A percentile compares a stretch with the other conserved stretches of the same genome.
These are phyloP conservation scores for Paramecium octaurelia DNA, from an alignment of 73 alveolate genomes.

Conservation along the genomic window DNA sequence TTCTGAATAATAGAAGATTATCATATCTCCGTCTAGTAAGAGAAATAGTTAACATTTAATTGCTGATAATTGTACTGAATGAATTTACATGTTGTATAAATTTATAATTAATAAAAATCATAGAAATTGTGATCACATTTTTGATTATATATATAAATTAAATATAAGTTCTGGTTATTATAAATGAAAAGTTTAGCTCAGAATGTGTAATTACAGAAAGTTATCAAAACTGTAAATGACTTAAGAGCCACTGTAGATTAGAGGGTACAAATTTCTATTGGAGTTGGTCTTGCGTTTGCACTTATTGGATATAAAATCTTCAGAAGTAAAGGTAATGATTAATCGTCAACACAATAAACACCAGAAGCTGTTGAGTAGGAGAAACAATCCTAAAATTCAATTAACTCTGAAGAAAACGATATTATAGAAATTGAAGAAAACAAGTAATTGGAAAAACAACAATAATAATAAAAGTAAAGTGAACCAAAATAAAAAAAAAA, in stretches of 20 bases:
- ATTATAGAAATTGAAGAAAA: neutral
- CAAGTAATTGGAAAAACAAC: neutral
- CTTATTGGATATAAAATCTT: neutral
- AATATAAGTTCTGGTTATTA: neutral
- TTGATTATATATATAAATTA: neutral
- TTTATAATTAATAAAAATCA: neutral
- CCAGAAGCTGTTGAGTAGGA: neutral
- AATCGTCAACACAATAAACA: neutral
- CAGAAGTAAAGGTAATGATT: neutral
- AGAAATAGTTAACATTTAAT: constrained; percentile 30
- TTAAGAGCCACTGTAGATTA: neutral
- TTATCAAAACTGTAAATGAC: neutral
- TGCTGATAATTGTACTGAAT: constrained; percentile 48
- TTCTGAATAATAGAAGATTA: neutral
- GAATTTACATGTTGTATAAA: constrained; percentile 1
- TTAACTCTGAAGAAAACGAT: neutral
- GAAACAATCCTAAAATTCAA: neutral
- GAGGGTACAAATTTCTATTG: neutral
- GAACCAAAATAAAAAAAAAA: neutral
- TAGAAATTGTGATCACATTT: neutral
- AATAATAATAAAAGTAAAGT: neutral
- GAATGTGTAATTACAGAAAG: neutral
- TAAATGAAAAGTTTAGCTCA: neutral
- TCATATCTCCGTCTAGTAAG: neutral
- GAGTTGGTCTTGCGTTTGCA: neutral